Conservation (phyloP, 139 green algal genomes). For the Chlorella sp. region DNA sequence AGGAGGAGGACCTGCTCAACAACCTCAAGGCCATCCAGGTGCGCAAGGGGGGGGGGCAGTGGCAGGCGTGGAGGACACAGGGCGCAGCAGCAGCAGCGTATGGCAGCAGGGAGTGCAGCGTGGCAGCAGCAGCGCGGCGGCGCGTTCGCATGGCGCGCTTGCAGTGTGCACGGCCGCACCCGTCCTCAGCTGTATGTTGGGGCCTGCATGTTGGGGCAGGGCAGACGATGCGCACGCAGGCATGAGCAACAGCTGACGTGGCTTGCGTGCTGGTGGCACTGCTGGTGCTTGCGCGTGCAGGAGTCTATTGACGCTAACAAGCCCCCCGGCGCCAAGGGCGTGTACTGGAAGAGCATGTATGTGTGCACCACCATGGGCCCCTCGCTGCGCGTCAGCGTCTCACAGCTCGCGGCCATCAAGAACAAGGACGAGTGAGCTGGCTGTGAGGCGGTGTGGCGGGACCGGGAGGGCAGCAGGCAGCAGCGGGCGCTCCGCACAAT, state of each 20-base stretch:
- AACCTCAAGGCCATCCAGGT: constrained; percentile 94
- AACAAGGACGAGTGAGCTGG: neutral
- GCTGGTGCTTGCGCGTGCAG: constrained; percentile 39
- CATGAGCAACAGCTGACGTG: too few species aligned
- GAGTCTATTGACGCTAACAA: constrained; percentile 91
- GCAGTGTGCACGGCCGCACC: too few species aligned
- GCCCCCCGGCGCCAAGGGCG: constrained; percentile 89
- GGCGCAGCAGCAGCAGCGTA: too few species aligned
- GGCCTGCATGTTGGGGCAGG: too few species aligned
- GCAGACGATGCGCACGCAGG: too few species aligned
- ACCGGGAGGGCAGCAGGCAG: neutral
- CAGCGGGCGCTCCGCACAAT: too few species aligned
- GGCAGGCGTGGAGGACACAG: too few species aligned
- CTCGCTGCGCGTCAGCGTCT: constrained; percentile 67
- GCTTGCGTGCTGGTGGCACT: too few species aligned
- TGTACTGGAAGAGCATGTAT: constrained; percentile 95
- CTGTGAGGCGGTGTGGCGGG: neutral
- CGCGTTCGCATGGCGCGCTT: too few species aligned
- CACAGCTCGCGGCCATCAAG: constrained; percentile 28
- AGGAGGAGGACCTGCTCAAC: constrained; percentile 71
- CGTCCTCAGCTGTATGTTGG: too few species aligned
- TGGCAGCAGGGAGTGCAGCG: too few species aligned
- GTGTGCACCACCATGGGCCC: constrained; percentile 96
- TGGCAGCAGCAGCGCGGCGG: too few species aligned
- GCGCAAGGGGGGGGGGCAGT: neutral